Evolutionary conservation across 441 rosid genomes (phyloP).

Genomic region (Macaranga tanarius): DNA sequence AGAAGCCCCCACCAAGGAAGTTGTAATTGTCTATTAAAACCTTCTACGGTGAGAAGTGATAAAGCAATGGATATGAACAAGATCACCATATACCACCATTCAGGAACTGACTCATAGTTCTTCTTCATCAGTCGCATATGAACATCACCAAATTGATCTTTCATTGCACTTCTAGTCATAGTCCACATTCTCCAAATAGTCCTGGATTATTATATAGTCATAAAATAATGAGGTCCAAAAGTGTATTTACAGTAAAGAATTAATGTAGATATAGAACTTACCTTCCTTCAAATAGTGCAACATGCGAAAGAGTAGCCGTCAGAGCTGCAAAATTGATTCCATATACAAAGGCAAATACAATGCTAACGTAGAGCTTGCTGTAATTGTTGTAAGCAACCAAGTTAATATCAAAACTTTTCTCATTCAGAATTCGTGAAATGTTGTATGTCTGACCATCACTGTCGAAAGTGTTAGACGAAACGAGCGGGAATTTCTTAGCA

Average conservation of each 20-base stretch:
- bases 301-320: slow-evolving; percentile 63
- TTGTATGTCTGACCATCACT: slow-evolving; percentile 45
- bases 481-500: slow-evolving; percentile 58
- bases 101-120: slow-evolving; percentile 60
- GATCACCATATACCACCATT: slow-evolving; percentile 68
- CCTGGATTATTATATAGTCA: slow-evolving; percentile 19
- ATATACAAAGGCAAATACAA: slow-evolving; percentile 59
- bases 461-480: slow-evolving; percentile 56
- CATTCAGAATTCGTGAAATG: slow-evolving; percentile 50
- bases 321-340: slow-evolving; percentile 69
- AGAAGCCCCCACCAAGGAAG: slow-evolving; percentile 90
- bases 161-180: slow-evolving; percentile 38
- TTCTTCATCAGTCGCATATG: slow-evolving; percentile 77
- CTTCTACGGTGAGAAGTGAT: slow-evolving; percentile 53
- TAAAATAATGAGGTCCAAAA: too few relatives aligned
- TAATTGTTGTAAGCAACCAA: slow-evolving; percentile 44
- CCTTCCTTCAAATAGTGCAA: slow-evolving; percentile 73
- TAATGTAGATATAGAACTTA: slow-evolving; percentile 23
- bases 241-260: too few relatives aligned
- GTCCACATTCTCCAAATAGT: slow-evolving; percentile 58
- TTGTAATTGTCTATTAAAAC: slow-evolving; percentile 59
- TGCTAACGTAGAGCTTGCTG: slow-evolving; percentile 73
- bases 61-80: slow-evolving; percentile 37
- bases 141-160: slow-evolving; percentile 46
- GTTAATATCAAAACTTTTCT: slow-evolving; percentile 44